Evolutionary conservation across 2,329 filamentous ascomycete species (phyloP).

Genomic region (Fusarium torulosum): DNA sequence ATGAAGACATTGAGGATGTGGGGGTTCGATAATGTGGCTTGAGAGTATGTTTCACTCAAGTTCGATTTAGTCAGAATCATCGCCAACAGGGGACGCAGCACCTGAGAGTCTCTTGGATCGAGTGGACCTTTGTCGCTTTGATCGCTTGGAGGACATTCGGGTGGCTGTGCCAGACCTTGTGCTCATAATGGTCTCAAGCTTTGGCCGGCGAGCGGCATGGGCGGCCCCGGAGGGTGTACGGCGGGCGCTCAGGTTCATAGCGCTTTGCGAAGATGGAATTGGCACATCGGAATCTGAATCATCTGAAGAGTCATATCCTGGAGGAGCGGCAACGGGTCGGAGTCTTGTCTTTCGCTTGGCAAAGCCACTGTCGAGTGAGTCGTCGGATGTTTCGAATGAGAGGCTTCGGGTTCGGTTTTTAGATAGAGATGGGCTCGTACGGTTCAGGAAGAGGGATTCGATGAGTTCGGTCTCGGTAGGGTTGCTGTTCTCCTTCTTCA

Average conservation of each 20-base stretch:
- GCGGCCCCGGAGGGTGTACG: slow-evolving; percentile 40
- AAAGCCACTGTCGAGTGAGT: slow-evolving; percentile 49
- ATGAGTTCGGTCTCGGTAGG: slow-evolving; percentile 60
- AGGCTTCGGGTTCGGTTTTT: slow-evolving; percentile 54
- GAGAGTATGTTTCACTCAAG: slow-evolving; percentile 22
- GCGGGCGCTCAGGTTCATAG: slow-evolving; percentile 44
- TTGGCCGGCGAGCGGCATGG: slow-evolving; percentile 58
- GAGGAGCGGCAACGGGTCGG: slow-evolving; percentile 48
- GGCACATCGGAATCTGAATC: slow-evolving; percentile 49
- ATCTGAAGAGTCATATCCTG: slow-evolving; percentile 52
- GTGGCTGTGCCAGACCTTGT: slow-evolving; percentile 52
- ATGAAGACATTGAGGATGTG: slow-evolving; percentile 20
- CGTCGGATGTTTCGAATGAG: slow-evolving; percentile 55
- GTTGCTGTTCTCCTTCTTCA: slow-evolving; percentile 56
- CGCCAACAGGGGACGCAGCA: slow-evolving; percentile 55
- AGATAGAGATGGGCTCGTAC: slow-evolving; percentile 51
- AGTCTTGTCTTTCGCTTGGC: slow-evolving; percentile 48
- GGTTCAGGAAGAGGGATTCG: slow-evolving; percentile 56
- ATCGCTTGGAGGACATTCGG: slow-evolving; percentile 48
- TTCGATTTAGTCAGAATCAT: slow-evolving; percentile 52
- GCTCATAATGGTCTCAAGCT: slow-evolving; percentile 62
- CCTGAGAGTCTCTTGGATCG: slow-evolving; percentile 50
- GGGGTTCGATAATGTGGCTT: slow-evolving; percentile 28
- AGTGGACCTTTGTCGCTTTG: slow-evolving; percentile 49
- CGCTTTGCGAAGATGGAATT: slow-evolving; percentile 43